phyloP scores from a whole-genome alignment of 768 basidiomycete species.

The Russula griseocarnosa region DNA sequence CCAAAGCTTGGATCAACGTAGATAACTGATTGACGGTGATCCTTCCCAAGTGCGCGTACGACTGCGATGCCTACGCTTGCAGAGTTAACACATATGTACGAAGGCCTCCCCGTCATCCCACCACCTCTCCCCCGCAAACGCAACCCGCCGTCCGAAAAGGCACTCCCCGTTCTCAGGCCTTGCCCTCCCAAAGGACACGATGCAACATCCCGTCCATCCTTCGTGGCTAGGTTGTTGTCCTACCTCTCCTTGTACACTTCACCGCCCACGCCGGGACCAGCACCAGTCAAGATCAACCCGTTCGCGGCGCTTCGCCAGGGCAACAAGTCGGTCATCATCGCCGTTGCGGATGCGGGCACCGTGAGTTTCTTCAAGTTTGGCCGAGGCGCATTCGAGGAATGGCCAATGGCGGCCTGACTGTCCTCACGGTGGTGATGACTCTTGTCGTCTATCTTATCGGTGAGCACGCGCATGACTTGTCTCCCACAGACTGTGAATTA shows the following conservation, averaged over 20 bases:
- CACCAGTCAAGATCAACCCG: slow-evolving; percentile 53
- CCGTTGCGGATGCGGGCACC: slow-evolving; percentile 83
- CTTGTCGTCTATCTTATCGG: not conserved
- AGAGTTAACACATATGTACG: slow-evolving; percentile 74
- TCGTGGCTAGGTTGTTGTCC: slow-evolving; percentile 8
- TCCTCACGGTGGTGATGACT: not conserved
- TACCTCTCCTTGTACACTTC: not conserved
- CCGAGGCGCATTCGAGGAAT: slow-evolving; percentile 79
- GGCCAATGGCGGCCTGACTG: slow-evolving; percentile 56
- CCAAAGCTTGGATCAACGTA: not conserved
- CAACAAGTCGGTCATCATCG: slow-evolving; percentile 77
- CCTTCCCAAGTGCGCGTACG: slow-evolving; percentile 60
- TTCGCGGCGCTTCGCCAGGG: slow-evolving; percentile 82
- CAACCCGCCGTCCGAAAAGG: slow-evolving; percentile 2
- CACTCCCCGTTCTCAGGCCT: not conserved
- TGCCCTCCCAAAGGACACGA: not conserved
- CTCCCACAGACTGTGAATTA: not conserved
- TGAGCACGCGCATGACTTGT: not conserved
- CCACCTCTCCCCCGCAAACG: slow-evolving; percentile 55
- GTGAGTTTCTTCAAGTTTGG: slow-evolving; percentile 87
- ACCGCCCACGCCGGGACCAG: slow-evolving; percentile 13
- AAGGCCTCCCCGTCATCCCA: slow-evolving; percentile 56
- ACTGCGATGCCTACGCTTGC: slow-evolving; percentile 77
- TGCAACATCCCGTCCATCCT: not conserved
- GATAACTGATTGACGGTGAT: not conserved